Conservation (phyloP, 2,329 filamentous ascomycete species). For the Balansia obtecta region DNA sequence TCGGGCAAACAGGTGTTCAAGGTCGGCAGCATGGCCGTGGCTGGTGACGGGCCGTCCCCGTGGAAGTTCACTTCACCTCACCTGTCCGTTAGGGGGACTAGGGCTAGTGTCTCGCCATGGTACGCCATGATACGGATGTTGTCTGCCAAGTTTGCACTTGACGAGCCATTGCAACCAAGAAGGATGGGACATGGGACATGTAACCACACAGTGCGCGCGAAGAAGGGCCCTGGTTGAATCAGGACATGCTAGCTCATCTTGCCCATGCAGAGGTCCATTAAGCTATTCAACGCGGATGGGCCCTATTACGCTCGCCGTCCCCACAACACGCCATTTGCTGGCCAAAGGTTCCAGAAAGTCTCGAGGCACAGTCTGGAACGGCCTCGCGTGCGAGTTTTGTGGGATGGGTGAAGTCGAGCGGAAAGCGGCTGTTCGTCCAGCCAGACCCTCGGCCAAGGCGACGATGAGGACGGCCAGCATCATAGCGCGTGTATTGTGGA, state of each 20-base stretch:
- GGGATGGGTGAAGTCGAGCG: background rate
- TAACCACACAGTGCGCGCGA: background rate
- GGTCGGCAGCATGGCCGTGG: background rate
- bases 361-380: background rate
- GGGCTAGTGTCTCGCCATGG: background rate
- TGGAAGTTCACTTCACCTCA: background rate
- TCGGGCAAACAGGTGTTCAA: background rate
- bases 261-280: background rate
- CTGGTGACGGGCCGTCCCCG: conserved; percentile 6
- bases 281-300: background rate
- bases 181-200: background rate
- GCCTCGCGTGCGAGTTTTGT: background rate
- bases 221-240: background rate
- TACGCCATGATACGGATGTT: background rate
- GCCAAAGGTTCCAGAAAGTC: background rate
- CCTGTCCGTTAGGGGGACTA: too few relatives aligned
- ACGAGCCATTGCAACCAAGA: background rate
- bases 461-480: background rate
- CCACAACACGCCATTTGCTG: background rate
- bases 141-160: background rate
- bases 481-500: background rate
- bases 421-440: too few relatives aligned
- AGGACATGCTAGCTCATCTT: background rate
- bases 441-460: too few relatives aligned
- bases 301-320: background rate